Conservation (phyloP, 2,329 filamentous ascomycete genomes). For the Pestalotiopsis sp. region DNA sequence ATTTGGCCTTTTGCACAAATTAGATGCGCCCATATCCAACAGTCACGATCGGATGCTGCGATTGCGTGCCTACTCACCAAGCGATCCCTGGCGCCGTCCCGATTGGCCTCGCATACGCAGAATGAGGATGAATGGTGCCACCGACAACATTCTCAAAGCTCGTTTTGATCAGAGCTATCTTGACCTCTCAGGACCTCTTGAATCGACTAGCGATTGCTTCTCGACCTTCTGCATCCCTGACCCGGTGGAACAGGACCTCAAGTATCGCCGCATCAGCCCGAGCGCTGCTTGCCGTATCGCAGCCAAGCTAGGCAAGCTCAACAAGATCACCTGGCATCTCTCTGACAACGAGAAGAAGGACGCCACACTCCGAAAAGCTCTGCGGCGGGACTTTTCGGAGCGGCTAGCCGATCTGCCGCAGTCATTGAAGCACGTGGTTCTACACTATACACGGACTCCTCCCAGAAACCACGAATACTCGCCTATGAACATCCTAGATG, state of each 20-base stretch:
- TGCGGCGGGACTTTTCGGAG: not conserved
- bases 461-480: not conserved
- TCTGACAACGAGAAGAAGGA: conserved; percentile 11
- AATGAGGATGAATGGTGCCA: conserved; percentile 1
- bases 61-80: conserved; percentile 3
- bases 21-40: not conserved
- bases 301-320: conserved; percentile 6
- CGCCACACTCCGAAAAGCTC: not conserved
- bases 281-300: conserved; percentile 1
- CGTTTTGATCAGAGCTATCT: conserved; percentile 1
- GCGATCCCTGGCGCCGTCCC: not conserved
- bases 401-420: not conserved
- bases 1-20: not conserved
- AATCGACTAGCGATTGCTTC: not conserved
- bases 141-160: not conserved
- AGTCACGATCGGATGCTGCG: conserved; percentile 4
- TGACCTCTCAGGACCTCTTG: not conserved
- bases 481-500: not conserved
- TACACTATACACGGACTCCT: not conserved
- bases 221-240: not conserved
- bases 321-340: conserved; percentile 3
- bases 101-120: conserved; percentile 3
- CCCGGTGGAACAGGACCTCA: not conserved
- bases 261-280: conserved; percentile 3
- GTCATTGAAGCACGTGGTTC: conserved; percentile 1